Evolutionary conservation across 2,329 filamentous ascomycete genomes (phyloP), one percentile per base, ranked within the genome.

Genomic region (Ophiostoma piceae): DNA sequence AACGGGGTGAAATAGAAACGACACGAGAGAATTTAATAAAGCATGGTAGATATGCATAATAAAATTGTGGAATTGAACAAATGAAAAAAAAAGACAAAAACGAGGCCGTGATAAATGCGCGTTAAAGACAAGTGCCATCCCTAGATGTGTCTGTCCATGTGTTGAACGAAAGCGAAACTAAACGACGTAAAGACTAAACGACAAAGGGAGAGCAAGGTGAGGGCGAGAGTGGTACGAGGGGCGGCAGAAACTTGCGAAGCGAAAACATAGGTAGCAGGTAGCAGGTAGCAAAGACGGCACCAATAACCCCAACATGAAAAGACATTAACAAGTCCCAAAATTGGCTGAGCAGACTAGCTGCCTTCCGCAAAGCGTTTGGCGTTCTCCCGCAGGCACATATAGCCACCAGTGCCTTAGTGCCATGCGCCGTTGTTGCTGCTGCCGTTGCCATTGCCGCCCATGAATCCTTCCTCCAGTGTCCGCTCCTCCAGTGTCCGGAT

Each of bases 401-500:
- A n/a, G 16, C 43, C 16, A 47, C 19, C 43, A 19, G 16, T 43
- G 14, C 43, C 6, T 65, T 39, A 96, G 79, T 95, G 92, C 83
- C 88, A 89, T 68, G 84, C 81, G 71, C 80, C 84, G 76, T 26
- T 26, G 51, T 57, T 57, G 51, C n/a, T n/a, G 16, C 16, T 47
- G 43, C 43, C 43, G 51, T 87, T 81, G 71, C 80, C 84, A 76
- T 87, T 87, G 74, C 83, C 84, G 60, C 84, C 85, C 87, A 93
- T 91, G 77, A 93, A 97, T 1, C 93, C 92, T 79, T 98, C 94
- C 79, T 97, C 94, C 70, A 98, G 82, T 1, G 94, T 97, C 47
- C 95, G 87, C 80, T 98, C 95, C 80, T 99, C 95, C 73, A 99
- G 83, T 72, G 91, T 97, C 69, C 95, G 88, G 75, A 99, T 96